These are phyloP conservation scores for Agrocybe praecox DNA, from an alignment of 768 basidiomycete species.

Conservation along the genomic window DNA sequence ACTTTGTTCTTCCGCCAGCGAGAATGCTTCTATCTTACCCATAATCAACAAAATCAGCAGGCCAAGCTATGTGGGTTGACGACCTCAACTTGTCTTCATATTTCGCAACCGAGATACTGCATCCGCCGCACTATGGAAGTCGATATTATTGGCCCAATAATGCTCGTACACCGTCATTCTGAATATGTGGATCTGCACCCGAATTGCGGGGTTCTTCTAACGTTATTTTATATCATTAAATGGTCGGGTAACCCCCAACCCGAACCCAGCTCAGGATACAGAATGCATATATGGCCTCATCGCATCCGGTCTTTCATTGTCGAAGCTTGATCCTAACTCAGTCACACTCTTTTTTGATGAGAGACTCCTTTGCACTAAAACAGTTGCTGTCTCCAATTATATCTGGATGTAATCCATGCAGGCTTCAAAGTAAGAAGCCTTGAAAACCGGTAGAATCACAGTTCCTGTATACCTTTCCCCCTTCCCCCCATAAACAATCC, in stretches of 20 bases:
- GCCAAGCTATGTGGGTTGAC: too few species aligned
- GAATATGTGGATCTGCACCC: background rate
- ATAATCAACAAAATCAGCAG: too few species aligned
- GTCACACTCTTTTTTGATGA: too few species aligned
- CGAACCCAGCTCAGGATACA: background rate
- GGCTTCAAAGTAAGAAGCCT: background rate
- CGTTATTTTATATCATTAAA: background rate
- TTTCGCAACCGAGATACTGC: background rate
- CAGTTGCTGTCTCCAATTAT: background rate
- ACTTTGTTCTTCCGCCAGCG: too few species aligned
- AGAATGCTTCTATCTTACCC: too few species aligned
- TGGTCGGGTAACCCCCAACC: background rate
- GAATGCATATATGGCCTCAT: background rate
- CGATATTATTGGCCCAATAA: background rate
- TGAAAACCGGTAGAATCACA: background rate
- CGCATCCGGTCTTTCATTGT: background rate
- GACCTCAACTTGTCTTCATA: background rate
- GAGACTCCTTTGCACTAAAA: too few species aligned
- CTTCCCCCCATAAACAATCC: background rate
- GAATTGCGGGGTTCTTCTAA: background rate
- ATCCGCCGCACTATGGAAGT: background rate
- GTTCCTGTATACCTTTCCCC: background rate
- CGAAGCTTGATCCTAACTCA: too few species aligned
- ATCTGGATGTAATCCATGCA: background rate
- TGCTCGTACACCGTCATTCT: background rate